These are phyloP conservation scores for Physaria fendleri DNA, from an alignment of 345 rosid genomes.

Conservation along the genomic window DNA sequence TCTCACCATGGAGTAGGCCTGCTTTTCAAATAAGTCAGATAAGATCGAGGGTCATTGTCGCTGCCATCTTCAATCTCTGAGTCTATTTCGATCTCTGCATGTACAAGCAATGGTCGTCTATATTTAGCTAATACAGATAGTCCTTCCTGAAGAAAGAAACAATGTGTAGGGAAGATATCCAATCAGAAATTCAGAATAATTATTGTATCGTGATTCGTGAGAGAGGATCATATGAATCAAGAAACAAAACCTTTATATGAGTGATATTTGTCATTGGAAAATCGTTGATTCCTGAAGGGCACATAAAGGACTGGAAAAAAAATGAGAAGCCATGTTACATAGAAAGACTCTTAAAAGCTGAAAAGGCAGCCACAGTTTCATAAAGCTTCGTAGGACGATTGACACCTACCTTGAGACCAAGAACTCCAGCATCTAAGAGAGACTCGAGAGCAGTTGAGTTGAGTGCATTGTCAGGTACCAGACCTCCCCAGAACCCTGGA, in stretches of 20 bases:
- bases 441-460: slow-evolving; percentile 59
- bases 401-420: slow-evolving; percentile 78
- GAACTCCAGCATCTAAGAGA: slow-evolving; percentile 78
- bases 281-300: slow-evolving; percentile 95
- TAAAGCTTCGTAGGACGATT: not conserved
- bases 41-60: slow-evolving; percentile 50
- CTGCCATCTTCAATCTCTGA: slow-evolving; percentile 33
- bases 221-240: not conserved
- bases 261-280: slow-evolving; percentile 84
- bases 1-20: slow-evolving; percentile 79
- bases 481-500: slow-evolving; percentile 98
- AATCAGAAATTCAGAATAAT: not conserved
- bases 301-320: slow-evolving; percentile 81
- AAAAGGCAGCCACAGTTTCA: not conserved
- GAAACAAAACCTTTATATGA: slow-evolving; percentile 68
- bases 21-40: slow-evolving; percentile 72
- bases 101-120: slow-evolving; percentile 84
- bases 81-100: slow-evolving; percentile 65
- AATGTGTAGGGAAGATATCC: not conserved
- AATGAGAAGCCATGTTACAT: slow-evolving; percentile 19
- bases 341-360: not conserved
- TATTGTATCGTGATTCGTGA: not conserved
- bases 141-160: slow-evolving; percentile 60
- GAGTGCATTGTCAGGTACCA: slow-evolving; percentile 89
- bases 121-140: slow-evolving; percentile 71